phyloP scores from a whole-genome alignment of 495 filamentous ascomycete genomes.

The Cetradonia linearis region DNA sequence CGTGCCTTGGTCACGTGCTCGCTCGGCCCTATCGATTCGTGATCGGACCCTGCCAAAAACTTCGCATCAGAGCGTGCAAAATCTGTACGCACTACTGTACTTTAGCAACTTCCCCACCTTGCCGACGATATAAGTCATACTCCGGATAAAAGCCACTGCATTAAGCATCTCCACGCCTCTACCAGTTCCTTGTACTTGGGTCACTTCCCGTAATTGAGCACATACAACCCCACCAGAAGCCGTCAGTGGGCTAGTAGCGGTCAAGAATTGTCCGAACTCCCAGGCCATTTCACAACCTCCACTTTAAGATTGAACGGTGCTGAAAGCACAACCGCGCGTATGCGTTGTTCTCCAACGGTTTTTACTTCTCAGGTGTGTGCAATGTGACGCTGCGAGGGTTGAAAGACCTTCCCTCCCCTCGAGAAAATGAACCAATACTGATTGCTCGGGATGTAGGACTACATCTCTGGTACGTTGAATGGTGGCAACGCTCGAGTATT shows the following conservation, averaged over 20 bases:
- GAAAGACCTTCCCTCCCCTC: slow-evolving; percentile 15
- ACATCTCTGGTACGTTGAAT: slow-evolving; percentile 69
- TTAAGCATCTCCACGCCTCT: too few species aligned
- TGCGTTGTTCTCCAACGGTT: slow-evolving; percentile 85
- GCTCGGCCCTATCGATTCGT: neutral
- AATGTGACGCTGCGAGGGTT: slow-evolving; percentile 20
- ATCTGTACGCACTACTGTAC: neutral
- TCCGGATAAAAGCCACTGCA: too few species aligned
- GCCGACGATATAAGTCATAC: neutral
- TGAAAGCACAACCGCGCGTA: slow-evolving; percentile 54
- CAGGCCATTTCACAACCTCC: neutral
- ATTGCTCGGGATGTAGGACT: slow-evolving; percentile 52
- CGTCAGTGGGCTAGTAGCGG: neutral
- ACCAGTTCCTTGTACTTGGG: neutral
- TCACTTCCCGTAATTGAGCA: neutral
- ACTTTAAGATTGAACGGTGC: slow-evolving; percentile 11
- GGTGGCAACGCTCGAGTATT: slow-evolving; percentile 26
- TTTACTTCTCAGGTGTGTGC: slow-evolving; percentile 91
- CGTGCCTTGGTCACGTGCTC: too few species aligned
- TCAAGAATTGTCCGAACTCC: neutral
- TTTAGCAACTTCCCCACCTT: neutral
- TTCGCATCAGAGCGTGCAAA: neutral
- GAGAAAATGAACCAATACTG: slow-evolving; percentile 20
- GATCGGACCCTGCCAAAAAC: neutral
- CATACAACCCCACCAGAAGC: neutral